Base-by-base conservation (phyloP, 2,329 filamentous ascomycete genomes). In the Ophiocordyceps camponoti-floridani region DNA sequence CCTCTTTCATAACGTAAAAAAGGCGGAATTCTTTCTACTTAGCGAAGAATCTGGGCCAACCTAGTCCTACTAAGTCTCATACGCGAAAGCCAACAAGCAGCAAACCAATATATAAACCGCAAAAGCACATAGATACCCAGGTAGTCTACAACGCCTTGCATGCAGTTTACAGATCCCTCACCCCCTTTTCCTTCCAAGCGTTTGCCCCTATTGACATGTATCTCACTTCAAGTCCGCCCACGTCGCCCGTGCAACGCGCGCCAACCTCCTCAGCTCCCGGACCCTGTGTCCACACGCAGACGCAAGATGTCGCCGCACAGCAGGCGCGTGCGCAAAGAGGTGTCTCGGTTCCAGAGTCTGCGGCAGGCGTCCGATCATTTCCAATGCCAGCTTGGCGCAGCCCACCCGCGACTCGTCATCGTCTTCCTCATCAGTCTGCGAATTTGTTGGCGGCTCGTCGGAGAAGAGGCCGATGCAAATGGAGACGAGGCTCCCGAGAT, bases 201-300 rank as follows among this genome's bases (percentile, higher is more conserved):
- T 23, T 23, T 14, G 14, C 11, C 14, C 19, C 4, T 13, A 4
- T 12, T 13, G 2, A 8, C 27, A 11, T 23, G 23, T 23, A 28
- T 12, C n/a, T 23, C 40, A 58, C 44, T 57, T 62, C 44, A 63
- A 48, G 30, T 60, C 57, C n/a, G 58, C 59, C 73, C 73, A 77
- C 7, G 63, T 65, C 43, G 59, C 61, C 45, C 70, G 64, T 4
- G 72, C 70, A 47, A 56, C 50, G 44, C 72, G 61, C 16, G 73
- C 73, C 42, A 61, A 62, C 45, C 61, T 66, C 42, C 74, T 63
- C 41, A 76, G 62, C 47, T 72, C 70, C 41, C 74, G 61, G 9
- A 73, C 67, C 6, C 60, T 56, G 49, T 77, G 72, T 2, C 73
- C 73, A 43, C 72, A 73, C 1, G 72, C 71, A 9, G 60, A 51